A percentile compares a stretch with the other conserved stretches of the same genome.
Evolutionary conservation across 1,284 basidiomycete species (phyloP).

Genomic region (Agroathelia rolfsii): DNA sequence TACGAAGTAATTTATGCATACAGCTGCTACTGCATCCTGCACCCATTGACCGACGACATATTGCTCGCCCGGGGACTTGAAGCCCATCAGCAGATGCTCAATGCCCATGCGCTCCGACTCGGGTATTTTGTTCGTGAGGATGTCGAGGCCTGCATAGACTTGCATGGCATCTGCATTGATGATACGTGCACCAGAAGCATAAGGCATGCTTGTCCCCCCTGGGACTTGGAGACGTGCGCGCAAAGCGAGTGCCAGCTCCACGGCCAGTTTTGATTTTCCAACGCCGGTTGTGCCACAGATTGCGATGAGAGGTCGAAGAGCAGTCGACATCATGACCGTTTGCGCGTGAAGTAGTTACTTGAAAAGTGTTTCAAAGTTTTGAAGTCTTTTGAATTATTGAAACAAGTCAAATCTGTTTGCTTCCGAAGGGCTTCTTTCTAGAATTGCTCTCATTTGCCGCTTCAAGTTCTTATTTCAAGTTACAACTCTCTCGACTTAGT

Average conservation of each 20-base stretch:
- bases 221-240: constrained; percentile 20
- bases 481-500: too few relatives aligned
- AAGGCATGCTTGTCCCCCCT: too few relatives aligned
- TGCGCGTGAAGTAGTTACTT: too few relatives aligned
- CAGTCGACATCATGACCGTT: too few relatives aligned
- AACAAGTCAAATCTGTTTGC: too few relatives aligned
- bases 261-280: constrained; percentile 89
- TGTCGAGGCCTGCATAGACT: constrained; percentile 87
- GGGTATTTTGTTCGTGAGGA: constrained; percentile 94
- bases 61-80: constrained; percentile 78
- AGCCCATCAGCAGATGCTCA: constrained; percentile 83
- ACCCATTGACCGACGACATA: constrained; percentile 86
- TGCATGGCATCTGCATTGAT: constrained; percentile 99
- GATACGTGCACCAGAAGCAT: constrained; percentile 63
- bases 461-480: too few relatives aligned
- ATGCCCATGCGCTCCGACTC: constrained; percentile 69
- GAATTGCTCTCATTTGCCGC: too few relatives aligned
- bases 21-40: constrained; percentile 58
- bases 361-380: too few relatives aligned
- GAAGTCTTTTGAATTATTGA: too few relatives aligned
- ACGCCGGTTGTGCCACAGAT: constrained; percentile 95
- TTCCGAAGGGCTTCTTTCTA: too few relatives aligned
- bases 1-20: constrained; percentile 26
- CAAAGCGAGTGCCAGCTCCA: constrained; percentile 73
- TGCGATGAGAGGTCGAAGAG: constrained; percentile 58